Base-by-base conservation (phyloP, 2,329 filamentous ascomycete species). In the Phaeophleospora eucalypticola region DNA sequence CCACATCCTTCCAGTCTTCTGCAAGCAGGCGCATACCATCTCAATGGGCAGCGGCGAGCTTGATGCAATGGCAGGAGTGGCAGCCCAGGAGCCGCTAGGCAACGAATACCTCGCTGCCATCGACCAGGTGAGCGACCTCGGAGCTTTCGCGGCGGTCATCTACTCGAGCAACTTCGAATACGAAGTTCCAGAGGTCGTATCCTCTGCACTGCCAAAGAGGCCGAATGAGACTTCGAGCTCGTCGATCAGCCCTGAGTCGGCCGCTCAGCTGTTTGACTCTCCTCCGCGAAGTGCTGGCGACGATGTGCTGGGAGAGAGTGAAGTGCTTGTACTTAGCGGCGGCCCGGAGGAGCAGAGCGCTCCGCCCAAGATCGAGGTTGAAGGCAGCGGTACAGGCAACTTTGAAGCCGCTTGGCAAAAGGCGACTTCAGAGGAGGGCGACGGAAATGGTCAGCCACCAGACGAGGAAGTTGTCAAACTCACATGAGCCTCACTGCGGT, bases 11-110 rank as follows among this genome's bases (percentile, higher is more conserved):
- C 94, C 91, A 2, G 85, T 95, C 4, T 80, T 97, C 59, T 93
- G 89, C 33, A 82, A 89, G 57, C 90, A 98, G 71, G 91, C 91
- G 4, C 90, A 95, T 67, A 79, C 76, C 44, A 95, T 98, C 57
- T 91, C 90, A 43, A 84, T 85, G 60, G 87, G 87, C 12, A 58
- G 79, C 81, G 69, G 82, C 78, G 47, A 88, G 80, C 67, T 83
- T 79, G 64, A 66, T 27, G 52, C 62, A 17, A 58, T 63, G 43
- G 57, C 54, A 27, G 53, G 56, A 20, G 51, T 58, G 8, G 59
- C 51, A n/a, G 58, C 57, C 14, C 56, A 59, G 43, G 57, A 58
- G 45, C 52, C 51, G 38, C 63, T 67, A 4, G 68, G 69, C 27
- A 76, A 77, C 46, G 72, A 75, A 56, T 75, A 76, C 43, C 59